Base-by-base conservation (phyloP, 176 grass and related monocot genomes). In the Avena eriantha region DNA sequence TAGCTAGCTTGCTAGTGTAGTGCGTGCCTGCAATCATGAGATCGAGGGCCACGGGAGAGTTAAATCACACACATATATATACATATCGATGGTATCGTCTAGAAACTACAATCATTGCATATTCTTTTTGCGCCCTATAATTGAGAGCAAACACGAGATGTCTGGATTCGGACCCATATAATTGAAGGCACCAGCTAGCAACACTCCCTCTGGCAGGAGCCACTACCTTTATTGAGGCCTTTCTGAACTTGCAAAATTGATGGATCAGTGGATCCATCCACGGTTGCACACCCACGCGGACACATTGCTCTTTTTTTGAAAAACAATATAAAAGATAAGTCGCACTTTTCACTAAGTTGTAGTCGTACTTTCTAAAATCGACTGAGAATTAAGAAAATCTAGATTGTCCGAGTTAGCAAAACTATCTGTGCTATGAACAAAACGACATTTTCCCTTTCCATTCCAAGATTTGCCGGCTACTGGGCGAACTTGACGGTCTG, bases 41-140 rank as follows among this genome's bases (percentile, higher is more conserved):
- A 76, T 53, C 72, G 4, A 76, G 49, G 35, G 47, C 47, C 26
- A 45, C 10, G 6, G 57, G 63, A 65, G 5, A 77, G 55, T 54
- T 16, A 19, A 19, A 49, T 49, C 57, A 21, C n/a, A 60, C 5
- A 3, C 7, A 21, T 54, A 46, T 35, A 17, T 34, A 73, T 73
- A 41, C 55, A 71, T 70, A 46, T 73, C 29, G 46, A 35, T 41
- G 60, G 21, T 21, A 77, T 47, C 39, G 21, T 78, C 76, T 50
- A 29, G 46, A 85, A 77, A 67, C 43, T 77, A 45, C 73, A 55
- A 64, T 60, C 50, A 60, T 90, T 48, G 45, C 73, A 23, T 69
- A 46, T 90, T 86, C 84, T 61, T 86, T 83, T 56, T 86, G 88
- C 73, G 46, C 13, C 84, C 31, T 78, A 90, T 90, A 73, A 86